Base-by-base conservation (phyloP, 2,329 filamentous ascomycete genomes). In the Ophiostoma australiae region DNA sequence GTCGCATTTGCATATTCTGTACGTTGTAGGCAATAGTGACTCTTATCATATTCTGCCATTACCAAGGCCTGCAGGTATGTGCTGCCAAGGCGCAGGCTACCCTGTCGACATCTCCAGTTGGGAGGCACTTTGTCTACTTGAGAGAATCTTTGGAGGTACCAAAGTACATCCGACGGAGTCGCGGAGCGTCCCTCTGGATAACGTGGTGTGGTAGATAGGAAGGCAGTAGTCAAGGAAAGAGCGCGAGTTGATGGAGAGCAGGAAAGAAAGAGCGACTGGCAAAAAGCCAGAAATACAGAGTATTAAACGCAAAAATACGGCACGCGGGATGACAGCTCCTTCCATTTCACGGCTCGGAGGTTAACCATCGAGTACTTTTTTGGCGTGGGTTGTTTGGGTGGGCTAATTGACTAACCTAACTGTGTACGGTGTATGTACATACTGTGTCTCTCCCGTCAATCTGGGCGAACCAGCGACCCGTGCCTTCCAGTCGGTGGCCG, bases 401-500 rank as follows among this genome's bases (percentile, higher is more conserved):
- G 17, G 44, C 20, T 48, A 20, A 48, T 20, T 48, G 44, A 7
- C 44, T 20, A 48, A 20, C 27, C 27, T 31, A 31, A 31, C 27
- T 31, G 27, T 31, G 27, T 31, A 31, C 27, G 27, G 27, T 31
- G 27, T 31, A 31, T 31, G 27, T 31, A 39, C 27, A 31, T 39
- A 48, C 17, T 20, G 44, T 66, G 69, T 63, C 68, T 63, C 48
- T 67, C 69, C 69, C 69, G 69, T 35, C 69, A 44, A 20, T 58
- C 44, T 70, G 63, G 63, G 63, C 44, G 69, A 67, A 33, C 61
- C 27, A 70, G 35, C 55, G 69, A 27, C 63, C 61, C 69, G 65
- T 58, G 52, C 52, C 52, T 58, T 58, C 52, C 52, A 48, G 31
- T 63, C 61, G 61, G 27, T 63, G 63, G 31, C 52, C 27, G 69